These are phyloP conservation scores for Nemania bipapillata DNA, from an alignment of 2,329 filamentous ascomycete species.

Conservation along the genomic window DNA sequence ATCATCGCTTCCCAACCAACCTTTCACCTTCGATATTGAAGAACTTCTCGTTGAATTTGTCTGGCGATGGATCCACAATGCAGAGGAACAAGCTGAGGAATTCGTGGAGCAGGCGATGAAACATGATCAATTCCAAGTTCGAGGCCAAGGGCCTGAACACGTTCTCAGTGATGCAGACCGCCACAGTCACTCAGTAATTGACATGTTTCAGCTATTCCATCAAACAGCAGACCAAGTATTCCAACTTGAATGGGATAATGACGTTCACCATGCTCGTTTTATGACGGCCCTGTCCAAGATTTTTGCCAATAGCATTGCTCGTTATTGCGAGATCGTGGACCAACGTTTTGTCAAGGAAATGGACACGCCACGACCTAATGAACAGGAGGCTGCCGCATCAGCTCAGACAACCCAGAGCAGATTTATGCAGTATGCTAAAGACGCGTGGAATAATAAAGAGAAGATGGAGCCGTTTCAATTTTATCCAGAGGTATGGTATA, in stretches of 20 bases:
- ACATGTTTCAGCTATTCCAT: slow-evolving; percentile 93
- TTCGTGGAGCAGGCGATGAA: slow-evolving; percentile 93
- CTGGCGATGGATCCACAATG: slow-evolving; percentile 90
- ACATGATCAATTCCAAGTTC: slow-evolving; percentile 85
- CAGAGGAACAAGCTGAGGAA: slow-evolving; percentile 79
- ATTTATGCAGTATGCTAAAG: slow-evolving; percentile 91
- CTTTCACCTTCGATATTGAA: slow-evolving; percentile 90
- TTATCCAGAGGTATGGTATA: slow-evolving; percentile 77
- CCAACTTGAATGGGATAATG: slow-evolving; percentile 89
- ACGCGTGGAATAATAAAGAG: slow-evolving; percentile 90
- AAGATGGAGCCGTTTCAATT: slow-evolving; percentile 98
- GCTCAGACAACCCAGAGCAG: slow-evolving; percentile 88
- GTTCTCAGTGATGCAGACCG: slow-evolving; percentile 80
- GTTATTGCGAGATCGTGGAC: slow-evolving; percentile 92
- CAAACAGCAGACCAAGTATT: slow-evolving; percentile 89
- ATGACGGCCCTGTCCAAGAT: slow-evolving; percentile 93
- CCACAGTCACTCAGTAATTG: slow-evolving; percentile 91
- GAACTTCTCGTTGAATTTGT: slow-evolving; percentile 88
- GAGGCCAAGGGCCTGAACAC: slow-evolving; percentile 70
- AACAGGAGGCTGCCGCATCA: slow-evolving; percentile 73
- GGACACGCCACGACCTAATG: slow-evolving; percentile 88
- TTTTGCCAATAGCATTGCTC: slow-evolving; percentile 82
- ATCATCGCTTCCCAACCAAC: slow-evolving; percentile 74
- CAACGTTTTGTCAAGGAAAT: slow-evolving; percentile 88
- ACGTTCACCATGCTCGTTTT: slow-evolving; percentile 92